Percentiles rank a stretch among this genome's conserved stretches.
Evolutionary conservation across 1,284 basidiomycete genomes (phyloP).

Genomic region (Tylopilus sp.): DNA sequence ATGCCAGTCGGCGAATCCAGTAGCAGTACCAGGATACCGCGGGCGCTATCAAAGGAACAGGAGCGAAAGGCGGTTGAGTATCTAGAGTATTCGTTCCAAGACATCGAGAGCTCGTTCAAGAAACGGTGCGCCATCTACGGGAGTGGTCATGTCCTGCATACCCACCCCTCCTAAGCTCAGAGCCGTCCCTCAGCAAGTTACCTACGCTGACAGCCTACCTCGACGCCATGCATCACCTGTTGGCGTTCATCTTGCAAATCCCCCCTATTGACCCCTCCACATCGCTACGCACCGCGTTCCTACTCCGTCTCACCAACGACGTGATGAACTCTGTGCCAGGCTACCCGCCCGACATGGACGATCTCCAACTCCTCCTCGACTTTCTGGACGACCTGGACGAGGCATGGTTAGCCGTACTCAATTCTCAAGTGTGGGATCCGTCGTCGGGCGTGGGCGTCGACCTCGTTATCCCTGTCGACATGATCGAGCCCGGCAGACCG

Average conservation of each 20-base stretch:
- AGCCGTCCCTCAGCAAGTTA: slow-evolving; percentile 43
- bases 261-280: slow-evolving; percentile 66
- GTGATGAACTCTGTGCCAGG: slow-evolving; percentile 53
- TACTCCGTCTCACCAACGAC: slow-evolving; percentile 68
- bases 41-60: slow-evolving; percentile 44
- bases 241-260: slow-evolving; percentile 62
- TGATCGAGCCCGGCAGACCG: slow-evolving; percentile 18
- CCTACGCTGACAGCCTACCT: slow-evolving; percentile 56
- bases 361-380: slow-evolving; percentile 50
- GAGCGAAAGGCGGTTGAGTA: slow-evolving; percentile 60
- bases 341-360: slow-evolving; percentile 44
- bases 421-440: slow-evolving; percentile 59
- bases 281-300: slow-evolving; percentile 54
- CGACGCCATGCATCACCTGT: slow-evolving; percentile 47
- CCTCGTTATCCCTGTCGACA: slow-evolving; percentile 38
- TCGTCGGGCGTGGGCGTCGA: slow-evolving; percentile 44
- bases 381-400: slow-evolving; percentile 67
- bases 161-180: slow-evolving; percentile 38
- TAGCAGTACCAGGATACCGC: background rate
- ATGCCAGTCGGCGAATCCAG: background rate
- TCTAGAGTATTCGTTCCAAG: slow-evolving; percentile 58
- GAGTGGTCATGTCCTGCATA: background rate
- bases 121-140: slow-evolving; percentile 51
- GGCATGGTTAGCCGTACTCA: slow-evolving; percentile 63
- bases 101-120: slow-evolving; percentile 61